phyloP scores from a whole-genome alignment of 2,329 filamentous ascomycete species.

The Xylaria sp. region DNA sequence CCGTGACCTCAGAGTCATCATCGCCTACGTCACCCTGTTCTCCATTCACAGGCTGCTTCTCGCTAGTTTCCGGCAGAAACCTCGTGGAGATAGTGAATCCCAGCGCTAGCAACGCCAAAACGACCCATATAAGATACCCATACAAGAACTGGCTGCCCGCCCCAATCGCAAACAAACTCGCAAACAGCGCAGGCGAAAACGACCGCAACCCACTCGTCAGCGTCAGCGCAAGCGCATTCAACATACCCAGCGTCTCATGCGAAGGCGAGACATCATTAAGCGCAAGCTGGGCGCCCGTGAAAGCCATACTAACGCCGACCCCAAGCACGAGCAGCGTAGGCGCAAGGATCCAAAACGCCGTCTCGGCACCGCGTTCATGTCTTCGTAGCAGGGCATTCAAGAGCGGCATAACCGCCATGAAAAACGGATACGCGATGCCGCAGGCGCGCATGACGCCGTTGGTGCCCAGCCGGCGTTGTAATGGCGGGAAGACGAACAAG shows the following conservation, averaged over 20 bases:
- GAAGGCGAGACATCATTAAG: conserved; percentile 79
- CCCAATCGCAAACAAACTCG: conserved; percentile 75
- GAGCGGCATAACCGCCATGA: conserved; percentile 66
- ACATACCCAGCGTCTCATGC: conserved; percentile 71
- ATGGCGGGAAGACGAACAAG: conserved; percentile 72
- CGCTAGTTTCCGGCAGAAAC: conserved; percentile 22
- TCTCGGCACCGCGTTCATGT: conserved; percentile 51
- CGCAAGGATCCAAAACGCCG: conserved; percentile 67
- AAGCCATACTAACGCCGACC: conserved; percentile 73
- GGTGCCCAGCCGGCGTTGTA: conserved; percentile 75
- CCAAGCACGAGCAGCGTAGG: conserved; percentile 63
- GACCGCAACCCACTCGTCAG: conserved; percentile 70
- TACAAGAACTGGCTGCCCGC: conserved; percentile 69
- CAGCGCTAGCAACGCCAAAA: conserved; percentile 57
- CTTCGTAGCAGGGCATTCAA: conserved; percentile 67
- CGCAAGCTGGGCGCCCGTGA: conserved; percentile 77
- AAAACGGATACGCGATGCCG: conserved; percentile 69
- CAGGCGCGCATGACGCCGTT: conserved; percentile 71
- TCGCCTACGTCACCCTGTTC: not conserved
- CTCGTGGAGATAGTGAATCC: conserved; percentile 28
- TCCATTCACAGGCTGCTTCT: conserved; percentile 7
- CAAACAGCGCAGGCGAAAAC: conserved; percentile 72
- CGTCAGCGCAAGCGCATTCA: conserved; percentile 77
- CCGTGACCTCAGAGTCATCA: conserved; percentile 11
- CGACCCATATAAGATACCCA: conserved; percentile 75